Conservation (phyloP, 257 asterid genomes). For the Buddleja alternifolia region DNA sequence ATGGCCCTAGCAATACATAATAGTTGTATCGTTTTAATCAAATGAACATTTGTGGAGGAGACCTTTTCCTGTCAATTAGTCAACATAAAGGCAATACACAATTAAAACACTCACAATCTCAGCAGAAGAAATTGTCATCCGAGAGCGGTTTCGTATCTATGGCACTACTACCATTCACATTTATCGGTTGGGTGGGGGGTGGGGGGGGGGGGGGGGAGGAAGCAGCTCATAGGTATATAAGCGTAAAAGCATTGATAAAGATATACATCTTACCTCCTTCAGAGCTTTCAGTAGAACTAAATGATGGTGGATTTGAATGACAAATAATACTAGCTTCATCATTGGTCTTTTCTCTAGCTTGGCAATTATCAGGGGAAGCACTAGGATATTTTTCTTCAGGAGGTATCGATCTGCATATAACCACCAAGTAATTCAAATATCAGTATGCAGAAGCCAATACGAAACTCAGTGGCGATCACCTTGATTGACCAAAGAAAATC, state of each 20-base stretch:
- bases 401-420: constrained; percentile 31
- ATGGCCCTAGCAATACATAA: neutral
- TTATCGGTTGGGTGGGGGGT: too few species aligned
- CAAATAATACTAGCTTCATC: constrained; percentile 38
- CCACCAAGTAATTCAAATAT: neutral
- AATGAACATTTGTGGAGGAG: too few species aligned
- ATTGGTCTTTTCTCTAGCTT: constrained; percentile 28
- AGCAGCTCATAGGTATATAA: neutral
- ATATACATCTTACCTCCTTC: constrained; percentile 37
- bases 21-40: too few species aligned
- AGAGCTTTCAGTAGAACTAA: constrained; percentile 49
- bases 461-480: too few species aligned
- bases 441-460: too few species aligned
- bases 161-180: neutral
- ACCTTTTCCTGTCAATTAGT: too few species aligned
- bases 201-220: too few species aligned
- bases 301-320: constrained; percentile 45
- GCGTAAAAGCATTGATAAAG: neutral
- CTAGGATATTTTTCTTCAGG: constrained; percentile 28
- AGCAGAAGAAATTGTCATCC: too few species aligned
- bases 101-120: neutral
- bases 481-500: too few species aligned
- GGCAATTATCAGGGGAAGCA: constrained; percentile 24
- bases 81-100: neutral
- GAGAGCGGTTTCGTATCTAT: too few species aligned